Conservation (phyloP, 1,284 basidiomycete genomes). For the Ustilago shanxiensis region DNA sequence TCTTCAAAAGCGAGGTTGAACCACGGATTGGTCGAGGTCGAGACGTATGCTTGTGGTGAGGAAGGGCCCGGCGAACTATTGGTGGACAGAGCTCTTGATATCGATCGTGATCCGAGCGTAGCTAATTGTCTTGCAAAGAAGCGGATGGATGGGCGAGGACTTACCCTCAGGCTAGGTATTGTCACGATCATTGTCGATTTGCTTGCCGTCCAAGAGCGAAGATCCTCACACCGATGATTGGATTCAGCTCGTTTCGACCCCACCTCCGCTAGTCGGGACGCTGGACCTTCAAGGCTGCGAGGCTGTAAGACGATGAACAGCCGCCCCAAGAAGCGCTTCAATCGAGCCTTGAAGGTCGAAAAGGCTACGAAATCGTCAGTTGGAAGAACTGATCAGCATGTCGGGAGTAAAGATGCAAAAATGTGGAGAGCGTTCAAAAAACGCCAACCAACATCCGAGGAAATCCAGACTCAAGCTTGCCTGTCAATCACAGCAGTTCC, state of each 20-base stretch:
- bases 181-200: background rate
- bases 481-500: constrained; percentile 3
- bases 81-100: background rate
- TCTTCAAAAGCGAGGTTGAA: constrained; percentile 96
- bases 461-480: background rate
- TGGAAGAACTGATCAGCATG: background rate
- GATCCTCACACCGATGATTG: background rate
- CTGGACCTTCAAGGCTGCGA: background rate
- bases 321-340: background rate
- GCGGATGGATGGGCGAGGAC: background rate
- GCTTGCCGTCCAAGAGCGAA: too few relatives aligned
- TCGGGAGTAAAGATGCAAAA: too few relatives aligned
- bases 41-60: constrained; percentile 77
- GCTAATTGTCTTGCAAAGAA: too few relatives aligned
- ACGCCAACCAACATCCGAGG: constrained; percentile 1
- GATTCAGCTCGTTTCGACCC: background rate
- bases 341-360: background rate
- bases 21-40: constrained; percentile 84
- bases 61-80: background rate
- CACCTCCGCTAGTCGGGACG: background rate
- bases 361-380: background rate
- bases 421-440: background rate
- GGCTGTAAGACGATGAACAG: background rate
- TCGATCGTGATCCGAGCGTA: background rate
- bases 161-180: background rate